Conservation (phyloP, 1,284 basidiomycete species). For the Mycocalia duriaeana region DNA sequence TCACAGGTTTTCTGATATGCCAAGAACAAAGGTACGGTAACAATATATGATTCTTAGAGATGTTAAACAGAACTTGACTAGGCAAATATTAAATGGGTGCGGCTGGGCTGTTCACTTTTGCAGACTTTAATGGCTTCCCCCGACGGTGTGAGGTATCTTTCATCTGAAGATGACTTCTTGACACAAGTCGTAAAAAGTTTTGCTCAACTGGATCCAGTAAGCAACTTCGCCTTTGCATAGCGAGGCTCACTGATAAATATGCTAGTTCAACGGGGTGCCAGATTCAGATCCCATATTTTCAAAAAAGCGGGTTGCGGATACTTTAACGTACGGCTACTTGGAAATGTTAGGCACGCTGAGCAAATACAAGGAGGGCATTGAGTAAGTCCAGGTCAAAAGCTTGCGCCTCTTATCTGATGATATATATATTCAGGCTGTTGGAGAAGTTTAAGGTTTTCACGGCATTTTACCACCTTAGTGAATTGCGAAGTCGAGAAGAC, state of each 20-base stretch:
- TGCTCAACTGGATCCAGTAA: slow-evolving; percentile 86
- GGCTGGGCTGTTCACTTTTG: slow-evolving; percentile 77
- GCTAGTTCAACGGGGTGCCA: slow-evolving; percentile 61
- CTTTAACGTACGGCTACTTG: slow-evolving; percentile 88
- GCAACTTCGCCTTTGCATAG: slow-evolving; percentile 17
- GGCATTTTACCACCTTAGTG: slow-evolving; percentile 90
- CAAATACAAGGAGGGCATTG: slow-evolving; percentile 82
- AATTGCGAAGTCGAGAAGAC: slow-evolving; percentile 87
- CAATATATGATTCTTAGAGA: slow-evolving; percentile 1
- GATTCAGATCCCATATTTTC: slow-evolving; percentile 84
- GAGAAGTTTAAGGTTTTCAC: slow-evolving; percentile 94
- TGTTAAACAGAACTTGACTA: slow-evolving; percentile 24
- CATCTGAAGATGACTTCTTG: slow-evolving; percentile 82
- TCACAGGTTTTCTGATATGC: slow-evolving; percentile 82
- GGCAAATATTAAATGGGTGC: slow-evolving; percentile 81
- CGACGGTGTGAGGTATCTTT: slow-evolving; percentile 82
- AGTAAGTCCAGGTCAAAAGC: slow-evolving; percentile 48
- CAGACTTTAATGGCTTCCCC: slow-evolving; percentile 79
- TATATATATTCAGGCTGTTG: slow-evolving; percentile 54
- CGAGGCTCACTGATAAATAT: slow-evolving; percentile 1
- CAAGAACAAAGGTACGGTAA: slow-evolving; percentile 59
- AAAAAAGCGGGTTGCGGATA: slow-evolving; percentile 76
- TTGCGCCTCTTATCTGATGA: background rate
- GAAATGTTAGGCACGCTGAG: slow-evolving; percentile 93
- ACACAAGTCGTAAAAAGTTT: slow-evolving; percentile 85